phyloP scores from a whole-genome alignment of 176 grass and related monocot genomes.

The Secale cereale region DNA sequence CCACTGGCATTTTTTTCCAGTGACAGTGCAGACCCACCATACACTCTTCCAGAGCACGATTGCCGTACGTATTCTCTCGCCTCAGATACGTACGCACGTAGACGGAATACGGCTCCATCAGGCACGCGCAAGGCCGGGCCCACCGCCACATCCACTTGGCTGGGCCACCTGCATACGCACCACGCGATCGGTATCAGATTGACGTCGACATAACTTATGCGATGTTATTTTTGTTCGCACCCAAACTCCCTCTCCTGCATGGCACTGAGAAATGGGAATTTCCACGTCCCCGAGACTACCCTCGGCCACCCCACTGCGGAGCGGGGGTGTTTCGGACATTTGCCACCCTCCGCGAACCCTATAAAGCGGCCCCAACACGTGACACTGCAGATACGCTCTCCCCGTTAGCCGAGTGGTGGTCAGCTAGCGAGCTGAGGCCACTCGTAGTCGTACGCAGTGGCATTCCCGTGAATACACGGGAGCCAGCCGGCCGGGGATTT shows the following conservation, averaged over 20 bases:
- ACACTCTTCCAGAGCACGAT: background rate
- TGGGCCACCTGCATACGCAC: background rate
- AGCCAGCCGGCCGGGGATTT: background rate
- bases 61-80: background rate
- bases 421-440: slow-evolving; percentile 7
- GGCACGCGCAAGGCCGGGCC: background rate
- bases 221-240: background rate
- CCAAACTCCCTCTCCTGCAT: background rate
- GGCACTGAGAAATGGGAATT: background rate
- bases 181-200: background rate
- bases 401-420: background rate
- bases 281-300: background rate
- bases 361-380: slow-evolving; percentile 26
- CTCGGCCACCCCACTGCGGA: background rate
- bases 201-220: background rate
- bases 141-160: background rate
- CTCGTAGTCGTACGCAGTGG: slow-evolving; percentile 13
- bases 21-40: background rate
- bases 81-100: background rate
- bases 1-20: too few relatives aligned
- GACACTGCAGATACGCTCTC: background rate
- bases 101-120: slow-evolving; percentile 1
- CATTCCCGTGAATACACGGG: slow-evolving; percentile 6
- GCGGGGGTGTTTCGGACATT: slow-evolving; percentile 3
- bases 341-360: background rate